phyloP scores from a whole-genome alignment of 2,329 filamentous ascomycete species.

The Penicillium sp. region DNA sequence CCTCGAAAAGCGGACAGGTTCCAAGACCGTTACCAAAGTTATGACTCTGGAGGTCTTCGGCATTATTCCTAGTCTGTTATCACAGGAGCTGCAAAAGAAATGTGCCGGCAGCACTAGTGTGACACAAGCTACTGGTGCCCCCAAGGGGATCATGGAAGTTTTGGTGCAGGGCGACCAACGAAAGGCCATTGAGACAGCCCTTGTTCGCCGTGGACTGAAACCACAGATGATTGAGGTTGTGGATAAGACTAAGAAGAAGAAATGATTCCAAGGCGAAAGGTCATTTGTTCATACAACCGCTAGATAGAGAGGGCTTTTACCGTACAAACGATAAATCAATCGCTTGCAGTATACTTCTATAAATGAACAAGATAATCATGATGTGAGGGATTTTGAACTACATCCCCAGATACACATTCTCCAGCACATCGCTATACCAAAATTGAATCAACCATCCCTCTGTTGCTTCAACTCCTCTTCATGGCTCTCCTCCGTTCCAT shows the following conservation, averaged over 20 bases:
- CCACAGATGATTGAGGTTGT: conserved; percentile 61
- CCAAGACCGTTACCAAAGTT: conserved; percentile 64
- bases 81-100: conserved; percentile 64
- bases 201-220: conserved; percentile 59
- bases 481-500: neutral
- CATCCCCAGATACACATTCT: too few species aligned
- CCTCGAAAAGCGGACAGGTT: conserved; percentile 63
- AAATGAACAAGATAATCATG: neutral
- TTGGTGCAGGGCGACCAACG: conserved; percentile 66
- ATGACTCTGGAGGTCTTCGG: conserved; percentile 61
- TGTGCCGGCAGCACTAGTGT: conserved; percentile 68
- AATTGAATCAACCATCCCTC: neutral
- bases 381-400: neutral
- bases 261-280: conserved; percentile 22
- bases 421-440: neutral
- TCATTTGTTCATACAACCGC: too few species aligned
- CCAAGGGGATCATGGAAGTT: conserved; percentile 64
- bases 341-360: neutral
- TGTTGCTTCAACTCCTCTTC: neutral
- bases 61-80: conserved; percentile 58
- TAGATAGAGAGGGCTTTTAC: neutral
- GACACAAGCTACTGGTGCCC: conserved; percentile 59
- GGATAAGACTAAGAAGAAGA: conserved; percentile 67
- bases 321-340: neutral
- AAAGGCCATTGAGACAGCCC: conserved; percentile 57